These are phyloP conservation scores for Trichophyton benhamiae DNA, from an alignment of 2,329 filamentous ascomycete genomes.

Conservation along the genomic window DNA sequence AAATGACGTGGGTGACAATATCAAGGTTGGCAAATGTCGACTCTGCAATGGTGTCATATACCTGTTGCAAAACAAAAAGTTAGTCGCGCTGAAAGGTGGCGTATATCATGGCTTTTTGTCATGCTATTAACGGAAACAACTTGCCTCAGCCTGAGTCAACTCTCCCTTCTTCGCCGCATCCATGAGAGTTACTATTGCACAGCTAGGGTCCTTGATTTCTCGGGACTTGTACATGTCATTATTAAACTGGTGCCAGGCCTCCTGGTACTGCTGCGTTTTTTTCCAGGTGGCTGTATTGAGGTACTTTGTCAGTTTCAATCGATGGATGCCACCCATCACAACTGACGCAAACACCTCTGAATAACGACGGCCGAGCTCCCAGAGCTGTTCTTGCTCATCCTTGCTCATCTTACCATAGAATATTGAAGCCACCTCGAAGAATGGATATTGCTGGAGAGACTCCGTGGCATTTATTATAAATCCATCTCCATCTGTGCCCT, in stretches of 20 bases:
- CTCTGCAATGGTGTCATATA: slow-evolving; percentile 36
- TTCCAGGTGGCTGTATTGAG: neutral
- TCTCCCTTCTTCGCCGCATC: neutral
- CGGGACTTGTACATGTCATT: neutral
- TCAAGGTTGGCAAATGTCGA: slow-evolving; percentile 38
- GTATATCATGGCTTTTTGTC: neutral
- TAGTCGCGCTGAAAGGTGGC: neutral
- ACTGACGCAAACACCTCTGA: neutral
- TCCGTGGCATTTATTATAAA: neutral
- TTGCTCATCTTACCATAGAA: neutral
- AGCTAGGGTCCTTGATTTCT: neutral
- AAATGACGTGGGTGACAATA: slow-evolving; percentile 32
- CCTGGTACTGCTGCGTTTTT: neutral
- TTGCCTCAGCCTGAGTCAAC: neutral
- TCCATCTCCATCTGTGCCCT: neutral
- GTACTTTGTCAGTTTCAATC: neutral
- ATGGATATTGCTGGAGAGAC: neutral
- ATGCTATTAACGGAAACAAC: neutral
- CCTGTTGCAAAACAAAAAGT: neutral
- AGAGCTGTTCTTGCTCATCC: neutral
- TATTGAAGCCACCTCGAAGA: neutral
- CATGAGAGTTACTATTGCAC: neutral
- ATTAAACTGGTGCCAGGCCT: neutral
- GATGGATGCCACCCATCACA: neutral
- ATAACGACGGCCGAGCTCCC: neutral